These are phyloP conservation scores for Stellera chamaejasme DNA, from an alignment of 345 rosid genomes.

Conservation along the genomic window DNA sequence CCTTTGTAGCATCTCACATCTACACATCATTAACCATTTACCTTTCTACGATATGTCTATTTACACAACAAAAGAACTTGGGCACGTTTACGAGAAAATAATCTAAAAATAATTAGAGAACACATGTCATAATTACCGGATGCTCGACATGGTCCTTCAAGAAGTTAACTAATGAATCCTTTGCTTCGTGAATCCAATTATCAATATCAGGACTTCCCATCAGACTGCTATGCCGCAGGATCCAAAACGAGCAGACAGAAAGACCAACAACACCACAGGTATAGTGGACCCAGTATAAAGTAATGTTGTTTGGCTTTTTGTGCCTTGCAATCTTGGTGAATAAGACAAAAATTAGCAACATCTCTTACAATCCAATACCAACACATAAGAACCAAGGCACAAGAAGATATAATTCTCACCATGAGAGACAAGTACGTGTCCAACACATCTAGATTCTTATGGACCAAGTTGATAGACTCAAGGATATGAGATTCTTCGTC, in stretches of 20 bases:
- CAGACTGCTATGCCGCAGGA: constrained; percentile 73
- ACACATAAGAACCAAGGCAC: background rate
- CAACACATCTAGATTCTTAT: constrained; percentile 57
- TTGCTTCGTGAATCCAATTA: constrained; percentile 83
- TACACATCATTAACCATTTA: too few species aligned
- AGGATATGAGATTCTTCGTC: constrained; percentile 69
- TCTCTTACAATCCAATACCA: background rate
- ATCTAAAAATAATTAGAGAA: too few species aligned
- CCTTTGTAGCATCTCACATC: too few species aligned
- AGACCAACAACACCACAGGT: constrained; percentile 81
- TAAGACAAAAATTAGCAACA: constrained; percentile 3
- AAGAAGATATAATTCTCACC: constrained; percentile 31
- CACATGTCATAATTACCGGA: constrained; percentile 45
- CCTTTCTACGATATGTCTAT: too few species aligned
- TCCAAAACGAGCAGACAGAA: constrained; percentile 70
- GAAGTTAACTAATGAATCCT: constrained; percentile 59
- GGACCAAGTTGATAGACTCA: constrained; percentile 56
- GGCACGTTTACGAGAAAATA: constrained; percentile 4
- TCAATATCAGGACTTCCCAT: constrained; percentile 92
- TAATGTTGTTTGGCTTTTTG: constrained; percentile 61
- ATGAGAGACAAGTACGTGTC: constrained; percentile 50
- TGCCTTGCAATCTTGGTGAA: constrained; percentile 59
- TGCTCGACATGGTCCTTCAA: constrained; percentile 86
- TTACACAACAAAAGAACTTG: too few species aligned
- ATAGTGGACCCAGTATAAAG: constrained; percentile 69